phyloP scores from a whole-genome alignment of 371 early-diverging fungal species.

The Syncephalastrum sp. region DNA sequence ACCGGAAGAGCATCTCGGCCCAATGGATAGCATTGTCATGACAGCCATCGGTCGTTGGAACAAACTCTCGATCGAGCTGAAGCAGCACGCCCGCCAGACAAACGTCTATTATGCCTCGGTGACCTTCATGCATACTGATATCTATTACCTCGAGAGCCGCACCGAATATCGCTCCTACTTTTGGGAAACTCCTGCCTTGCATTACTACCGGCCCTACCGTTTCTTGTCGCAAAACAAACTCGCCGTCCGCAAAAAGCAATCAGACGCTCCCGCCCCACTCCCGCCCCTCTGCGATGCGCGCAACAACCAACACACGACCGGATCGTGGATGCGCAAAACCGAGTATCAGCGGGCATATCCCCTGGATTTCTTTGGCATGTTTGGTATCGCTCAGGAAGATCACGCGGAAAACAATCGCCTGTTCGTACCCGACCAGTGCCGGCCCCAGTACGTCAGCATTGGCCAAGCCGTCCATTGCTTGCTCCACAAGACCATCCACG shows the following conservation, averaged over 20 bases:
- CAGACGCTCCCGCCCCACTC: not conserved
- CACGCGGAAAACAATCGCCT: slow-evolving; percentile 24
- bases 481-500: slow-evolving; percentile 30
- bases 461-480: slow-evolving; percentile 38
- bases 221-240: slow-evolving; percentile 32
- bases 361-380: slow-evolving; percentile 33
- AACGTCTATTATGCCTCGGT: slow-evolving; percentile 41
- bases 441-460: slow-evolving; percentile 29
- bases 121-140: slow-evolving; percentile 29
- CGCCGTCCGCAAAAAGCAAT: slow-evolving; percentile 14
- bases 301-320: slow-evolving; percentile 14
- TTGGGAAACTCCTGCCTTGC: slow-evolving; percentile 38
- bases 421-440: slow-evolving; percentile 37
- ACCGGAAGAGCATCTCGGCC: slow-evolving; percentile 34
- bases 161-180: slow-evolving; percentile 43
- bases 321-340: slow-evolving; percentile 32
- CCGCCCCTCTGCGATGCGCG: slow-evolving; percentile 22
- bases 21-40: slow-evolving; percentile 35
- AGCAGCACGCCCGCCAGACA: slow-evolving; percentile 28
- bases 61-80: slow-evolving; percentile 22
- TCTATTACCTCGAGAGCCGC: slow-evolving; percentile 24
- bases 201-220: slow-evolving; percentile 29
- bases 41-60: slow-evolving; percentile 30
- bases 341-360: slow-evolving; percentile 19
- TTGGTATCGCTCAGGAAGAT: slow-evolving; percentile 31